Conservation (phyloP, 805 yeast species). For the Middelhovenomyces tepae region DNA sequence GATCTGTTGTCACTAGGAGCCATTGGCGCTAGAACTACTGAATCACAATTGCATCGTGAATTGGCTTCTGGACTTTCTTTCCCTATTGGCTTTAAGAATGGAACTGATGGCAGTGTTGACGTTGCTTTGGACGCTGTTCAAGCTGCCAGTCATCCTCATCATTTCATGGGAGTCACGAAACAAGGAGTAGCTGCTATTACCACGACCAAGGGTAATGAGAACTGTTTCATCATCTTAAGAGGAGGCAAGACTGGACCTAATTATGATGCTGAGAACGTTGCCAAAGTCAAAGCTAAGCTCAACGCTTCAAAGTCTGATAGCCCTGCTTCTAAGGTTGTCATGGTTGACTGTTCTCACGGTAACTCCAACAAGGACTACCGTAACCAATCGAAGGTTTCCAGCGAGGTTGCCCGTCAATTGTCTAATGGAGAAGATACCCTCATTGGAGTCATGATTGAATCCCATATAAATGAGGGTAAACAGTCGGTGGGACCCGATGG, state of each 20-base stretch:
- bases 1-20: slow-evolving; percentile 93
- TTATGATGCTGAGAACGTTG: slow-evolving; percentile 74
- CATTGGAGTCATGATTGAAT: slow-evolving; percentile 94
- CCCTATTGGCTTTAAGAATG: slow-evolving; percentile 98
- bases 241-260: slow-evolving; percentile 95
- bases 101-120: slow-evolving; percentile 89
- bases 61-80: slow-evolving; percentile 95
- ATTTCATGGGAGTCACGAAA: slow-evolving; percentile 95
- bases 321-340: slow-evolving; percentile 46
- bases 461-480: slow-evolving; percentile 83
- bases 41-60: slow-evolving; percentile 96
- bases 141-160: slow-evolving; percentile 88
- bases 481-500: slow-evolving; percentile 68
- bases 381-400: slow-evolving; percentile 91
- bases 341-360: slow-evolving; percentile 98
- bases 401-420: slow-evolving; percentile 73
- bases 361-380: slow-evolving; percentile 89
- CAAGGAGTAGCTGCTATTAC: slow-evolving; percentile 96
- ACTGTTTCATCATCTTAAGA: slow-evolving; percentile 89
- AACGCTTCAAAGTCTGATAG: slow-evolving; percentile 22
- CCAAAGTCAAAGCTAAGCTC: slow-evolving; percentile 61
- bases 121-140: slow-evolving; percentile 92
- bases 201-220: slow-evolving; percentile 89
- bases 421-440: slow-evolving; percentile 69
- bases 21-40: slow-evolving; percentile 98